These are phyloP conservation scores for Apophysomyces sp. DNA, from an alignment of 371 early-diverging fungal species.

Conservation along the genomic window DNA sequence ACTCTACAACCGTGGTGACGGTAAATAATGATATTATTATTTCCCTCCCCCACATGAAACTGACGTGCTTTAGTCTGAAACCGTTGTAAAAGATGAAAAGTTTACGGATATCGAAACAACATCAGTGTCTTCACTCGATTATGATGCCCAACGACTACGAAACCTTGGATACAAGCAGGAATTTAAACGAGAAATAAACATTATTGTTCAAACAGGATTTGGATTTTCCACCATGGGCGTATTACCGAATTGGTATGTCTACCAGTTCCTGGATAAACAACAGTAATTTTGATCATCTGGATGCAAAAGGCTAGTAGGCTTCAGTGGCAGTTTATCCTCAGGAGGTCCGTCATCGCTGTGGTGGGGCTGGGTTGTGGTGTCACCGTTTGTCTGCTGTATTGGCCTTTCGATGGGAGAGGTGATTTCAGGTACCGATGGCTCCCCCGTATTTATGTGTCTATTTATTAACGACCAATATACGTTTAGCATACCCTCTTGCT, in stretches of 20 bases:
- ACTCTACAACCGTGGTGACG: not conserved
- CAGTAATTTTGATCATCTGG: not conserved
- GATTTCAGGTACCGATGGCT: slow-evolving; percentile 11
- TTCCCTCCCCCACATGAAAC: not conserved
- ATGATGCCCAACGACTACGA: slow-evolving; percentile 18
- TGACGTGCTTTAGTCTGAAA: not conserved
- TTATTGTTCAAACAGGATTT: slow-evolving; percentile 26
- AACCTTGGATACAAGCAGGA: slow-evolving; percentile 28
- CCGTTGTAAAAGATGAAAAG: not conserved
- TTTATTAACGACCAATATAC: not conserved
- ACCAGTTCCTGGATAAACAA: not conserved
- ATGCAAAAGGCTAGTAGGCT: slow-evolving; percentile 19
- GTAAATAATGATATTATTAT: not conserved
- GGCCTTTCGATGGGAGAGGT: slow-evolving; percentile 38
- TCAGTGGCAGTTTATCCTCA: slow-evolving; percentile 24
- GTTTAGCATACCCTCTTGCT: slow-evolving; percentile 19
- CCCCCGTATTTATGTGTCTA: not conserved
- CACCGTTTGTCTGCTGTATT: slow-evolving; percentile 37
- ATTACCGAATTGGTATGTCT: slow-evolving; percentile 20
- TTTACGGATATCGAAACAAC: not conserved
- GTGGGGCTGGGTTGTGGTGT: slow-evolving; percentile 36
- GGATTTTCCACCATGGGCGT: slow-evolving; percentile 27
- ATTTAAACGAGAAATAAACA: slow-evolving; percentile 19
- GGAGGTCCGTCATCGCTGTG: slow-evolving; percentile 41
- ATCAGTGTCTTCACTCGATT: not conserved